Conservation (phyloP, 345 rosid species). For the Eucalyptus tenuipes region DNA sequence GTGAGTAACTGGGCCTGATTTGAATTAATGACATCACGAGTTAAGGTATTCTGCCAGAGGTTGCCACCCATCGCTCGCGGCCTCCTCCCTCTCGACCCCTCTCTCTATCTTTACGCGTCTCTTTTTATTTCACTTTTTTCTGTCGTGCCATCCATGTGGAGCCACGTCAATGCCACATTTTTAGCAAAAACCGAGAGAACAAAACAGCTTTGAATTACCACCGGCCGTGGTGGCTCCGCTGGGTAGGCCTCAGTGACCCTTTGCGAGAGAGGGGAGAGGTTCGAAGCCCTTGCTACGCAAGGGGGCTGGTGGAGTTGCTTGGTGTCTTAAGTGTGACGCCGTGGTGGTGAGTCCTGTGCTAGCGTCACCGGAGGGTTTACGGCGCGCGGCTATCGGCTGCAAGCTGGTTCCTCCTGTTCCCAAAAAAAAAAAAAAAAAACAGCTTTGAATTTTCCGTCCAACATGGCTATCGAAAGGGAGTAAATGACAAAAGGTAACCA, state of each 20-base stretch:
- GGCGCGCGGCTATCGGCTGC: no score
- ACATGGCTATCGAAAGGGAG: not conserved
- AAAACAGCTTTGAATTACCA: not conserved
- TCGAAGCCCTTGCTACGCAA: no score
- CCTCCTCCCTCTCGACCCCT: not conserved
- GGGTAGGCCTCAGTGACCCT: no score
- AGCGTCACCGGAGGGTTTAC: no score
- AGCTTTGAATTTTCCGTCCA: not conserved
- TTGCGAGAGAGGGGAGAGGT: no score
- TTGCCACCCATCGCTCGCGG: not conserved
- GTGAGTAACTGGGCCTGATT: not conserved
- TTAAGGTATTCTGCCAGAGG: not conserved
- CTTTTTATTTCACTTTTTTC: not conserved
- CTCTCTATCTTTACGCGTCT: not conserved
- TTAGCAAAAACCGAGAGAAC: not conserved
- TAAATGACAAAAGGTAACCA: not conserved
- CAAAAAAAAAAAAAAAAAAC: no score
- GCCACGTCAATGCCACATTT: not conserved
- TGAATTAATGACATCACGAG: not conserved
- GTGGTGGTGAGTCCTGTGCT: no score
- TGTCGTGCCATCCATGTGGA: not conserved
- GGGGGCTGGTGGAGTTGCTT: no score
- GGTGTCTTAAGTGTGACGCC: no score
- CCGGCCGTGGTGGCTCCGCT: no score
- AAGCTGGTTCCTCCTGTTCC: no score